phyloP scores from a whole-genome alignment of 768 basidiomycete genomes.

The Coprinopsis strossmayeri region DNA sequence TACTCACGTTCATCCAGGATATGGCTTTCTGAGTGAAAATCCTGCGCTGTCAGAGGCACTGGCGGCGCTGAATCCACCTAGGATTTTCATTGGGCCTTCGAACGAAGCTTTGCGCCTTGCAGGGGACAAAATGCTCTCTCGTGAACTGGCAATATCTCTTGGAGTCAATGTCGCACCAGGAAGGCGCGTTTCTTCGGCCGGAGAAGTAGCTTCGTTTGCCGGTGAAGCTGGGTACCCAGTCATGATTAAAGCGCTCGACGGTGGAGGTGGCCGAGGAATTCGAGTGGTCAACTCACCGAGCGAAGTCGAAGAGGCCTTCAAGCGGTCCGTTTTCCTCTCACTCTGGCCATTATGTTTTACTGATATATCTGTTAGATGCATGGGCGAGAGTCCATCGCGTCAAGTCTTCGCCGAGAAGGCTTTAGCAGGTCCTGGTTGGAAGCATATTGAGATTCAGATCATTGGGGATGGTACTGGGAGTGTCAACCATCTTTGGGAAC shows the following conservation, averaged over 20 bases:
- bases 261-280: slow-evolving; percentile 88
- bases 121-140: slow-evolving; percentile 31
- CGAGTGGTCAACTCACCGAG: slow-evolving; percentile 70
- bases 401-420: slow-evolving; percentile 81
- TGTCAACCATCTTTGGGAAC: slow-evolving; percentile 82
- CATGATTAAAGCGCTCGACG: slow-evolving; percentile 90
- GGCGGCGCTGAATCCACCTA: slow-evolving; percentile 50
- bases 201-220: slow-evolving; percentile 24
- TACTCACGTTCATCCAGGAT: slow-evolving; percentile 46
- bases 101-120: slow-evolving; percentile 76
- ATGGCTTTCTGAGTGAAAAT: slow-evolving; percentile 87
- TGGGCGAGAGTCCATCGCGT: slow-evolving; percentile 32
- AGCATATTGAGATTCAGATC: slow-evolving; percentile 86
- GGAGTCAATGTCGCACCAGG: slow-evolving; percentile 26
- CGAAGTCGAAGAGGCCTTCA: slow-evolving; percentile 70
- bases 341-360: neutral
- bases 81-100: slow-evolving; percentile 79
- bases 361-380: slow-evolving; percentile 17
- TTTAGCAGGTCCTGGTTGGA: slow-evolving; percentile 63
- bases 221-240: slow-evolving; percentile 35
- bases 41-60: slow-evolving; percentile 75
- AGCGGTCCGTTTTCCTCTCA: slow-evolving; percentile 34
- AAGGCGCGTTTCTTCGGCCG: slow-evolving; percentile 17
- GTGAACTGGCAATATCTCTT: slow-evolving; percentile 25
- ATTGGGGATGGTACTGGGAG: slow-evolving; percentile 74